Evolutionary conservation across 192 early-diverging fungal species (phyloP).

Genomic region (Backusella macrospora): DNA sequence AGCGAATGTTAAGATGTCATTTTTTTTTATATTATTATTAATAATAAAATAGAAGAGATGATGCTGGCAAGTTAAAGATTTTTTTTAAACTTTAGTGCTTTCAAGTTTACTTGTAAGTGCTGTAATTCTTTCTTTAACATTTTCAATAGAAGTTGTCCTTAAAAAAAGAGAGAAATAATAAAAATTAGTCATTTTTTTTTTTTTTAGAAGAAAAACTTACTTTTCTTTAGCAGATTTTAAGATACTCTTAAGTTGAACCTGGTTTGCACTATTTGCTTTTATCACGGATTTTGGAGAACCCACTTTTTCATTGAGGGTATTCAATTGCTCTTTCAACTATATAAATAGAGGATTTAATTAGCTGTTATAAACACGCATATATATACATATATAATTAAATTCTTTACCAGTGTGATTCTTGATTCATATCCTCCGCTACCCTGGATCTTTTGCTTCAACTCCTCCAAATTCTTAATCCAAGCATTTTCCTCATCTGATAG

Average conservation of each 20-base stretch:
- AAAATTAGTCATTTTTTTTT: not conserved
- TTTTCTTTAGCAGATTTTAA: conserved; percentile 22
- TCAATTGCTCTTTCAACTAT: conserved; percentile 14
- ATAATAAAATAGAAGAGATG: not conserved
- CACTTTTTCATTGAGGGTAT: not conserved
- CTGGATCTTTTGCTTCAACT: conserved; percentile 16
- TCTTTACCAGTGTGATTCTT: conserved; percentile 23
- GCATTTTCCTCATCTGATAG: conserved; percentile 60
- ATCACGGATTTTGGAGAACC: not conserved
- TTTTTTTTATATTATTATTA: not conserved
- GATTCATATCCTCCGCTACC: conserved; percentile 22
- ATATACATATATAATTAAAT: not conserved
- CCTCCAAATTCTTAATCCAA: conserved; percentile 48
- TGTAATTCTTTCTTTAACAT: not conserved
- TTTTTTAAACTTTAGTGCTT: not conserved
- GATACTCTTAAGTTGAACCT: conserved; percentile 19
- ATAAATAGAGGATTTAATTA: not conserved
- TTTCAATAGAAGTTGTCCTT: not conserved
- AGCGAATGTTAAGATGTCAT: too few relatives aligned
- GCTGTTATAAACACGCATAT: not conserved
- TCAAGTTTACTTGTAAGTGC: not conserved
- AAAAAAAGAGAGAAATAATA: not conserved
- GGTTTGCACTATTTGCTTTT: not conserved
- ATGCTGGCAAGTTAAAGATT: not conserved
- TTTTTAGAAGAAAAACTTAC: not conserved